Evolutionary conservation across 169 alveolate species (phyloP).

Genomic region (Eimeria maxima): DNA sequence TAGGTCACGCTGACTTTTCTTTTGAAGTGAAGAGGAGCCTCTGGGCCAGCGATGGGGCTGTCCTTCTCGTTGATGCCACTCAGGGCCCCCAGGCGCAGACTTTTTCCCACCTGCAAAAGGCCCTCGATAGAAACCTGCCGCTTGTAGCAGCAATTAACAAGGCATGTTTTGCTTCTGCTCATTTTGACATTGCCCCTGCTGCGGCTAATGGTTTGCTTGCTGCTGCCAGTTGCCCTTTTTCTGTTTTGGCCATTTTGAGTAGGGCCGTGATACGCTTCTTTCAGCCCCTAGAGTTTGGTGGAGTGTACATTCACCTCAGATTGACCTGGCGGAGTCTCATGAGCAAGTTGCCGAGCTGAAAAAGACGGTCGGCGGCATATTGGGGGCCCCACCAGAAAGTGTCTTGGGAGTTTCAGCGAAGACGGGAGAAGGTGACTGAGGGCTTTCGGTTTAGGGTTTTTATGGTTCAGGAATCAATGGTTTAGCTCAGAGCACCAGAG

Average conservation of each 20-base stretch:
- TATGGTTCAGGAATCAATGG: not conserved
- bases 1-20: constrained; percentile 95
- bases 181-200: not conserved
- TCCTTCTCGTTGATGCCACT: constrained; percentile 95
- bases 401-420: constrained; percentile 94
- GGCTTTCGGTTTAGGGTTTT: not conserved
- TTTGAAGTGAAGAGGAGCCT: constrained; percentile 97
- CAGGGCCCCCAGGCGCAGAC: constrained; percentile 98
- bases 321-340: constrained; percentile 27
- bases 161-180: not conserved
- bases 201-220: not conserved
- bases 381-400: constrained; percentile 87
- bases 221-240: not conserved
- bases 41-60: constrained; percentile 96
- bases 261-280: not conserved
- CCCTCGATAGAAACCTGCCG: not conserved
- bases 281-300: not conserved
- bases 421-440: constrained; percentile 86
- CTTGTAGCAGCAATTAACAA: constrained; percentile 43
- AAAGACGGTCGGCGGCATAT: constrained; percentile 43
- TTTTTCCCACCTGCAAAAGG: constrained; percentile 87
- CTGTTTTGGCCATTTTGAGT: not conserved
- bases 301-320: constrained; percentile 6
- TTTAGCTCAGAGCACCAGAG: not conserved
- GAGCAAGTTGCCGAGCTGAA: constrained; percentile 62